Evolutionary conservation across 768 basidiomycete species (phyloP).

Genomic region (Phaeotremella fagi): DNA sequence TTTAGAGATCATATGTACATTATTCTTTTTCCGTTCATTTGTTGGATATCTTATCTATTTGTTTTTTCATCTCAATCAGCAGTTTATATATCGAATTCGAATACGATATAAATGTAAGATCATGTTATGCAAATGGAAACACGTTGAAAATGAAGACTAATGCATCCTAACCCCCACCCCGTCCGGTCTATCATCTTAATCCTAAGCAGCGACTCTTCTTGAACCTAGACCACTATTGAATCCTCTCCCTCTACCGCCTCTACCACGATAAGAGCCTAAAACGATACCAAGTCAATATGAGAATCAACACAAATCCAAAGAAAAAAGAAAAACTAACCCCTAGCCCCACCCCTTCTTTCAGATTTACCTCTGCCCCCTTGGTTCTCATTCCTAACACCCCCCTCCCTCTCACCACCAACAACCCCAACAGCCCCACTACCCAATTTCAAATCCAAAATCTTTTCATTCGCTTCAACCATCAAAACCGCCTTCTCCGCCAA

Average conservation of each 20-base stretch:
- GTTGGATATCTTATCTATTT: no score
- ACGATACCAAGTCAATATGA: not conserved
- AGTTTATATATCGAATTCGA: no score
- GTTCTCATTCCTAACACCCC: conserved; percentile 53
- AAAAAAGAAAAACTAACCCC: not conserved
- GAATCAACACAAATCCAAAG: not conserved
- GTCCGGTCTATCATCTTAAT: no score
- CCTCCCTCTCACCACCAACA: conserved; percentile 67
- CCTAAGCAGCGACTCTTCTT: not conserved
- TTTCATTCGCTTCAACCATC: conserved; percentile 90
- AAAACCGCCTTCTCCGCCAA: conserved; percentile 80
- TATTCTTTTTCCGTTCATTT: no score
- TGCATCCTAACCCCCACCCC: no score
- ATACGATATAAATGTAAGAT: no score
- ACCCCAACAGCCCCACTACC: conserved; percentile 52
- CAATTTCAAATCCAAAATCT: conserved; percentile 75
- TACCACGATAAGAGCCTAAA: not conserved
- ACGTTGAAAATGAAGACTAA: no score
- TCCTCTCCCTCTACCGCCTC: not conserved
- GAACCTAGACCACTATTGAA: not conserved
- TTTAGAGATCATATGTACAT: no score
- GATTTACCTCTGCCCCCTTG: conserved; percentile 57
- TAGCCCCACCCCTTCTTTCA: conserved; percentile 4
- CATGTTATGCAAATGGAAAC: not conserved
- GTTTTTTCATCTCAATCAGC: no score